phyloP scores from a whole-genome alignment of 2,329 filamentous ascomycete genomes.

The Aschersonia sp. region DNA sequence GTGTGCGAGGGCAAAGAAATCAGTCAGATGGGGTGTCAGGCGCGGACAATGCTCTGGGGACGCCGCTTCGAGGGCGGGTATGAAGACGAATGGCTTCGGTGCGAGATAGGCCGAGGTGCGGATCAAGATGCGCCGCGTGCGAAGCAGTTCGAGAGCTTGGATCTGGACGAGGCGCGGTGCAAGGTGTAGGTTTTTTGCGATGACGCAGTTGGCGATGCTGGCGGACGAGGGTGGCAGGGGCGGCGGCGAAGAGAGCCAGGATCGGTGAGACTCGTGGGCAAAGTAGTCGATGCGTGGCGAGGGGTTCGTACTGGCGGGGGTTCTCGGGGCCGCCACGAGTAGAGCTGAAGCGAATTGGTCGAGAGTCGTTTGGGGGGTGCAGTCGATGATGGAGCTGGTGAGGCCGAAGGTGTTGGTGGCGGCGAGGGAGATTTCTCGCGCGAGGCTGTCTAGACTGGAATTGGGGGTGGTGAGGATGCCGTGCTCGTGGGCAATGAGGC shows the following conservation, averaged over 20 bases:
- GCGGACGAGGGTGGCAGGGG: conserved; percentile 8
- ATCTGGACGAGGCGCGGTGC: conserved; percentile 69
- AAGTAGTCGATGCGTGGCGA: conserved; percentile 16
- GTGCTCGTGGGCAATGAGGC: conserved; percentile 69
- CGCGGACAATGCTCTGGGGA: conserved; percentile 27
- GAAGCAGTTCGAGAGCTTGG: conserved; percentile 65
- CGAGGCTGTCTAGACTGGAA: conserved; percentile 49
- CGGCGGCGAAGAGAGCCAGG: conserved; percentile 13
- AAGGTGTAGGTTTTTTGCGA: conserved; percentile 66
- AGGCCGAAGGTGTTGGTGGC: conserved; percentile 60
- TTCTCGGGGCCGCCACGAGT: conserved; percentile 24
- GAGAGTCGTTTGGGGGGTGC: conserved; percentile 56
- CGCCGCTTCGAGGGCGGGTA: conserved; percentile 50
- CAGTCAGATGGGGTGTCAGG: conserved; percentile 51
- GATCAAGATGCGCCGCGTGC: conserved; percentile 64
- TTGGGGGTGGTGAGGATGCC: conserved; percentile 69
- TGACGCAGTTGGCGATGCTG: conserved; percentile 64
- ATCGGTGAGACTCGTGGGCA: conserved; percentile 8
- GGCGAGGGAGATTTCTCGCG: conserved; percentile 61
- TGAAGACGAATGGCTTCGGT: conserved; percentile 65
- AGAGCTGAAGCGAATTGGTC: conserved; percentile 69
- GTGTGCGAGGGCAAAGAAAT: conserved; percentile 80
- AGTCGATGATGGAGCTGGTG: conserved; percentile 55
- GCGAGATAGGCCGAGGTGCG: conserved; percentile 59
- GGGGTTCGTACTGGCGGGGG: conserved; percentile 9